Evolutionary conservation across 306 rosid genomes (phyloP).

Genomic region (Fagus crenata): DNA sequence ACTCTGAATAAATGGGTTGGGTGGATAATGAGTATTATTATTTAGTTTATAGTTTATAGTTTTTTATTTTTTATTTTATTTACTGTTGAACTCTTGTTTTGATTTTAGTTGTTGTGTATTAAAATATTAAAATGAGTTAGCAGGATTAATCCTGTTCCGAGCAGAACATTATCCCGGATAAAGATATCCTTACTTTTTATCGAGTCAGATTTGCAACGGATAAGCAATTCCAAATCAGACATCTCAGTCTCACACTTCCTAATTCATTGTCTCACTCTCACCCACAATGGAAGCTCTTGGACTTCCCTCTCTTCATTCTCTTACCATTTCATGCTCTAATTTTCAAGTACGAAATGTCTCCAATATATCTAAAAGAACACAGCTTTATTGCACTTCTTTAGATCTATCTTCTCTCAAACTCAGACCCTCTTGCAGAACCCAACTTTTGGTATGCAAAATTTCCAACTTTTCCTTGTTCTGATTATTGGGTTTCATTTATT

Average conservation of each 20-base stretch:
- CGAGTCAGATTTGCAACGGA: neutral
- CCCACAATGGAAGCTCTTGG: conserved; percentile 66
- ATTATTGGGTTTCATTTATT: conserved; percentile 2
- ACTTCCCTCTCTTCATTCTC: conserved; percentile 52
- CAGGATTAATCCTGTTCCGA: neutral
- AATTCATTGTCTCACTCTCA: neutral
- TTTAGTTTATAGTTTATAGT: too few species aligned
- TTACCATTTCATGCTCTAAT: conserved; percentile 33
- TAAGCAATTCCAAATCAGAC: conserved; percentile 9
- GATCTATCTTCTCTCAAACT: conserved; percentile 41
- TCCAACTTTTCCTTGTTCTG: neutral
- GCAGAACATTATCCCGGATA: neutral
- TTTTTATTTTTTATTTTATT: too few species aligned
- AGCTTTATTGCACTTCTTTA: conserved; percentile 27
- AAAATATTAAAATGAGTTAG: neutral
- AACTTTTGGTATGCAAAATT: conserved; percentile 39
- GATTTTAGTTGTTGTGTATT: too few species aligned
- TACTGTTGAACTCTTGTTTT: too few species aligned
- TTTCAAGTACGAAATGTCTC: conserved; percentile 25
- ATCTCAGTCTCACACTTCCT: too few species aligned
- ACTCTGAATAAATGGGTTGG: too few species aligned
- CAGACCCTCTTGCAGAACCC: conserved; percentile 28
- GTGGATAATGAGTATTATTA: too few species aligned
- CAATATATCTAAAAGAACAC: conserved; percentile 15
- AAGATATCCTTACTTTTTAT: neutral